A percentile compares a stretch with the other conserved stretches of the same genome.
Conservation (phyloP, 2,329 filamentous ascomycete species). For the Hypoxylon sp. region DNA sequence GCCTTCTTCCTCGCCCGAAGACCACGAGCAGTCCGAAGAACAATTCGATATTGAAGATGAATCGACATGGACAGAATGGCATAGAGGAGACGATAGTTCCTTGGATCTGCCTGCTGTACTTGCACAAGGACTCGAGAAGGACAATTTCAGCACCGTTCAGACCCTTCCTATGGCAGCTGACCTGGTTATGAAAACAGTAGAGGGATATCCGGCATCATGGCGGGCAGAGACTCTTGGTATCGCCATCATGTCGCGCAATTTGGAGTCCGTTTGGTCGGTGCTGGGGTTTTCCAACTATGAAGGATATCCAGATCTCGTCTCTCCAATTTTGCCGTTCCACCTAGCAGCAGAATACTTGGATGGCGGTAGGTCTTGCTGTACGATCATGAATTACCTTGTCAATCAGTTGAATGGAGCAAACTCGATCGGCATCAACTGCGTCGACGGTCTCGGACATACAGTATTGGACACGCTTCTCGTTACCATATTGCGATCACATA, state of each 20-base stretch:
- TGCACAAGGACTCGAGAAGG: background rate
- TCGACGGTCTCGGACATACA: conserved; percentile 47
- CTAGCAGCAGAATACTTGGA: conserved; percentile 49
- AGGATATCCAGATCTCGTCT: background rate
- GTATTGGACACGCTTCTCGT: conserved; percentile 51
- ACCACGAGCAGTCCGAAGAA: background rate
- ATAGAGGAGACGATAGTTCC: background rate
- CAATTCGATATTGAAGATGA: conserved; percentile 21
- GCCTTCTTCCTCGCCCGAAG: background rate
- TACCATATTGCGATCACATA: conserved; percentile 49
- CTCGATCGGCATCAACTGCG: conserved; percentile 24
- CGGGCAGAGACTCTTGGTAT: conserved; percentile 28
- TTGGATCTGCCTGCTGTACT: background rate
- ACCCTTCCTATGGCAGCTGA: conserved; percentile 25
- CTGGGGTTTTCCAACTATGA: background rate
- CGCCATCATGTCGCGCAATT: conserved; percentile 38
- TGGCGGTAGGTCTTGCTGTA: conserved; percentile 47
- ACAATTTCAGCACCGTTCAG: conserved; percentile 3
- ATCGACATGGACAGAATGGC: conserved; percentile 22
- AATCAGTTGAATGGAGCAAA: background rate
- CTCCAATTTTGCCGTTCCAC: conserved; percentile 45
- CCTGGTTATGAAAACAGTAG: conserved; percentile 12
- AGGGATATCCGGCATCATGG: conserved; percentile 4
- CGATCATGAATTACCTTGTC: conserved; percentile 23
- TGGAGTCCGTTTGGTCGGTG: background rate